phyloP scores from a whole-genome alignment of 495 filamentous ascomycete genomes.

The Penicillium canariense region DNA sequence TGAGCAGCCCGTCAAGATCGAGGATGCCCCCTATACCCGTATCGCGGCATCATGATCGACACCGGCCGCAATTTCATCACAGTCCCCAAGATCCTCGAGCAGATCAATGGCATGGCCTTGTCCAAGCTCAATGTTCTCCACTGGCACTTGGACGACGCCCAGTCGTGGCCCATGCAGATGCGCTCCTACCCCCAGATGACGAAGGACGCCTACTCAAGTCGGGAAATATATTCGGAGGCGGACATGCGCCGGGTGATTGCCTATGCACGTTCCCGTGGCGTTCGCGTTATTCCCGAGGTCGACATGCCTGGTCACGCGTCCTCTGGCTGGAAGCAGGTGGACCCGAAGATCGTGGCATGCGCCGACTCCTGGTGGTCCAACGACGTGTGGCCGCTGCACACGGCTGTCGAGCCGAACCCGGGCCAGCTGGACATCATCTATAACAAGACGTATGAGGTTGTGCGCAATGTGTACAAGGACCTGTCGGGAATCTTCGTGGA shows the following conservation, averaged over 20 bases:
- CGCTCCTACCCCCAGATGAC: slow-evolving; percentile 51
- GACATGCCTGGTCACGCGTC: slow-evolving; percentile 53
- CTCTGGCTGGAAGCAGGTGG: slow-evolving; percentile 54
- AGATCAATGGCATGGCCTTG: slow-evolving; percentile 51
- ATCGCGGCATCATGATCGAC: slow-evolving; percentile 52
- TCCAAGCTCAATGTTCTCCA: slow-evolving; percentile 54
- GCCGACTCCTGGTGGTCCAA: slow-evolving; percentile 57
- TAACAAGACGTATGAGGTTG: slow-evolving; percentile 52
- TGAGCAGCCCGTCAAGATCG: slow-evolving; percentile 48
- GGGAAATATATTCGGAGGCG: slow-evolving; percentile 39
- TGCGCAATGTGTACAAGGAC: slow-evolving; percentile 52
- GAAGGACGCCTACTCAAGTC: slow-evolving; percentile 51
- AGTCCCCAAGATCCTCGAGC: slow-evolving; percentile 48
- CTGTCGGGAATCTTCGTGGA: slow-evolving; percentile 51
- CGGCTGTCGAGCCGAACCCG: slow-evolving; percentile 55
- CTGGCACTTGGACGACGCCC: slow-evolving; percentile 51
- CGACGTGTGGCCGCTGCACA: slow-evolving; percentile 50
- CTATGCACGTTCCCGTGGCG: slow-evolving; percentile 47
- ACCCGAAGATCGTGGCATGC: slow-evolving; percentile 51
- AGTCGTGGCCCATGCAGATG: slow-evolving; percentile 53
- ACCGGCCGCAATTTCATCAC: slow-evolving; percentile 51
- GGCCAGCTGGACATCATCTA: slow-evolving; percentile 58
- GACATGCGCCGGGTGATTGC: slow-evolving; percentile 43
- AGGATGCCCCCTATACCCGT: slow-evolving; percentile 49
- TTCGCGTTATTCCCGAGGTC: slow-evolving; percentile 51